Percentiles rank a stretch among this genome's conserved stretches.
Conservation (phyloP, 129 eudicot genomes). For the Saussurea involucrata region DNA sequence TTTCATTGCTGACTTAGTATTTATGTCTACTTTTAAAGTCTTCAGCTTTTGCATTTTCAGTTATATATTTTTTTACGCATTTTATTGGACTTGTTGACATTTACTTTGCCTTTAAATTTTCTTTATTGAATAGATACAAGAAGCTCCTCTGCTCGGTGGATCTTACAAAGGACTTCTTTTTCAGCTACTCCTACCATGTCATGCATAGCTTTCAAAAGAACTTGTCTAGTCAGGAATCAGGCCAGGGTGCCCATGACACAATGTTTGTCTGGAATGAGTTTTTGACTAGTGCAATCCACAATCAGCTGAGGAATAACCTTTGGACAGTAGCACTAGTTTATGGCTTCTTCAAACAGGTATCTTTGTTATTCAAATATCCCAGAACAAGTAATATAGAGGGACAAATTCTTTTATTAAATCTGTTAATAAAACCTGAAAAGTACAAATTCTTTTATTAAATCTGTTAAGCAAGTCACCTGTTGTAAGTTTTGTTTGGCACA, state of each 20-base stretch:
- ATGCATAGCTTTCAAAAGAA: conserved; percentile 94
- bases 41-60: conserved; percentile 13
- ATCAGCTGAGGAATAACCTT: conserved; percentile 59
- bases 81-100: conserved; percentile 30
- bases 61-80: neutral
- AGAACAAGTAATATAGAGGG: neutral
- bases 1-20: conserved; percentile 17
- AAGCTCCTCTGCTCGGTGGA: conserved; percentile 89
- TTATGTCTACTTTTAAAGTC: neutral
- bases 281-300: conserved; percentile 69
- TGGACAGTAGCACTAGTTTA: conserved; percentile 92
- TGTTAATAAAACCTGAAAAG: neutral
- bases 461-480: neutral
- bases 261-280: conserved; percentile 98
- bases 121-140: conserved; percentile 64
- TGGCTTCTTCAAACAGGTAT: conserved; percentile 93
- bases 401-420: neutral
- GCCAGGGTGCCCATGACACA: conserved; percentile 49
- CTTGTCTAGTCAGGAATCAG: conserved; percentile 44
- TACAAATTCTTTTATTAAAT: neutral
- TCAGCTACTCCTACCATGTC: conserved; percentile 87
- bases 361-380: neutral
- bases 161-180: conserved; percentile 96
- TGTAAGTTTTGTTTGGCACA: neutral
- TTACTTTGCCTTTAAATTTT: conserved; percentile 33